Base-by-base conservation (phyloP, 805 yeast genomes). In the Zygosaccharomyces siamensis region DNA sequence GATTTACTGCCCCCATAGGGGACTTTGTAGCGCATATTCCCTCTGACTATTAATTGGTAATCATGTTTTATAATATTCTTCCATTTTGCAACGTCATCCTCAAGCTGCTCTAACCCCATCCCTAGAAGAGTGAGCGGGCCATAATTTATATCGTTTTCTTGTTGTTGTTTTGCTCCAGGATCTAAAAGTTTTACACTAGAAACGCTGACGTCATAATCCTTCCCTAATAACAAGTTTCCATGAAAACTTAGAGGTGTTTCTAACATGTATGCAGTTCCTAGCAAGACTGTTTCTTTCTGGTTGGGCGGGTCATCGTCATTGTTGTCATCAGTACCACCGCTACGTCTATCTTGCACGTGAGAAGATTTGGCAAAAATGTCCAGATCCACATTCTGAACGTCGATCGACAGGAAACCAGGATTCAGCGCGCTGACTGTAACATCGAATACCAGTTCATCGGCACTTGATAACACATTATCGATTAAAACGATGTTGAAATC, bases 331-430 rank as follows among this genome's bases (percentile, higher is more conserved):
- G 37, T 27, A 14, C 31, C 14, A 26, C 37, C 45, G 3, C 16
- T 8, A 18, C 11, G 11, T 16, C 35, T 30, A 3, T 48, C 38
- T 7, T 44, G 47, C 10, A 78, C 60, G 56, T 75, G 77, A 5
- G 80, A 74, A 41, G 86, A 79, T 57, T 81, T 83, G 1, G 92
- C 97, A 72, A 92, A 92, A 2, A 92, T 73, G 63, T 92, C 97
- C 37, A 92, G 66, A 55, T 87, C 92, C 7, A 84, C 83, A 11
- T 80, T 79, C 37, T 73, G 71, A 2, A 90, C 73, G 2, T 72
- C 69, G 4, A 89, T 79, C 2, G 85, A 74, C 55, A 89, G 73
- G 67, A 90, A 77, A 0, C 97, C 96, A 0, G 97, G 97, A 63
- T 92, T 92, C 58, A 83, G 79, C 0, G 95, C 95, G 50, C 81